Evolutionary conservation across 1,139 yeast species (phyloP).

Genomic region (Yamadazyma dushanensis): DNA sequence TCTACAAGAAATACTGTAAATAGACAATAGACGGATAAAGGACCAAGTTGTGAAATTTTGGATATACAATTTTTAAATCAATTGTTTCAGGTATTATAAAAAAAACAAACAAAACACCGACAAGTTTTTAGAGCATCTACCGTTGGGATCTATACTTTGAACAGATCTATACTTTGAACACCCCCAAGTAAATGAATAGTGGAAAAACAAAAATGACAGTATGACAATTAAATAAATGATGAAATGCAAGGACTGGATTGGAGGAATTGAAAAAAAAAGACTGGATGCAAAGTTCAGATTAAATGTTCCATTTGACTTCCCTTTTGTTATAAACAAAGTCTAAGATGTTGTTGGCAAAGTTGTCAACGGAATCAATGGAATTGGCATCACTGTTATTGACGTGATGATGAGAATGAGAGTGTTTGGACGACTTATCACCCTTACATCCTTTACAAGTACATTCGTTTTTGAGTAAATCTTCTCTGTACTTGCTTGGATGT

Average conservation of each 20-base stretch:
- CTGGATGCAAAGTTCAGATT: not conserved
- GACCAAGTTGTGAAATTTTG: too few relatives aligned
- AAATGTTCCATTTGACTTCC: slow-evolving; percentile 21
- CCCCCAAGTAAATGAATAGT: not conserved
- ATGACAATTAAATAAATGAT: too few relatives aligned
- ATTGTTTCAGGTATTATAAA: too few relatives aligned
- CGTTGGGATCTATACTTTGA: too few relatives aligned
- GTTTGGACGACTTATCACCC: slow-evolving; percentile 9
- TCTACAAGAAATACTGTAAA: slow-evolving; percentile 6
- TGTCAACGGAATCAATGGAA: slow-evolving; percentile 20
- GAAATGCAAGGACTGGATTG: not conserved
- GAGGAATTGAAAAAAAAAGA: not conserved
- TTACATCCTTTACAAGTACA: slow-evolving; percentile 18
- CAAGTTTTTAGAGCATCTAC: too few relatives aligned
- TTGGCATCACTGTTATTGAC: slow-evolving; percentile 12
- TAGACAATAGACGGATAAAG: slow-evolving; percentile 3
- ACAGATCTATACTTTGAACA: too few relatives aligned
- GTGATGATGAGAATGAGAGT: slow-evolving; percentile 9
- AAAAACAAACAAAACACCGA: too few relatives aligned
- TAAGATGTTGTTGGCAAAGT: slow-evolving; percentile 19
- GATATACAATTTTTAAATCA: not conserved
- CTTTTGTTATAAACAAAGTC: slow-evolving; percentile 19
- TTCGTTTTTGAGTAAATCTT: slow-evolving; percentile 14
- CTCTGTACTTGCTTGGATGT: slow-evolving; percentile 12
- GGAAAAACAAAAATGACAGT: not conserved